These are phyloP conservation scores for Quercus tomentella DNA, from an alignment of 331 rosid genomes.

Conservation along the genomic window DNA sequence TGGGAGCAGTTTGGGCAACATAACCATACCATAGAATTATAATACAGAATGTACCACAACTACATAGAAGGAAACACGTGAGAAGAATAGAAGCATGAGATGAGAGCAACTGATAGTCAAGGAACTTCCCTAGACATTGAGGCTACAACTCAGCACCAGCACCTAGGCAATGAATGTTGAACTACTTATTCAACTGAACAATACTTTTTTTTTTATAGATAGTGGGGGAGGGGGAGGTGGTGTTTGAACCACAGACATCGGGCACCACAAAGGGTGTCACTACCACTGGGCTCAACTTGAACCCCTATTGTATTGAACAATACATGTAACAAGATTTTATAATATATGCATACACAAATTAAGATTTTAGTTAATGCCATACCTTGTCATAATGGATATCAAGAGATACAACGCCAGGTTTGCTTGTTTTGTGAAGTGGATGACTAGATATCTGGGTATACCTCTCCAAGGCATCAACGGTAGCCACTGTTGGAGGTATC, in stretches of 20 bases:
- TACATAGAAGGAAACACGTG: background rate
- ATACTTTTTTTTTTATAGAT: too few relatives aligned
- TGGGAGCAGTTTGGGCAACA: background rate
- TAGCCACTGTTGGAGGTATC: constrained; percentile 83
- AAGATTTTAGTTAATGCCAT: background rate
- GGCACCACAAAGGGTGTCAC: too few relatives aligned
- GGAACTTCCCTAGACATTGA: background rate
- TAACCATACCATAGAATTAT: background rate
- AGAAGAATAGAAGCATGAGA: background rate
- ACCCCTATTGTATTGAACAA: too few relatives aligned
- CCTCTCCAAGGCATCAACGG: constrained; percentile 71
- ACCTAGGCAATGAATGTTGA: background rate
- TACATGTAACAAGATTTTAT: background rate
- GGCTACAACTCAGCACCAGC: background rate
- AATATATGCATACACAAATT: background rate
- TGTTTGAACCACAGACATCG: too few relatives aligned
- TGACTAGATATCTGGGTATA: constrained; percentile 97
- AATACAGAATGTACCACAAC: background rate
- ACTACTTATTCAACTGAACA: background rate
- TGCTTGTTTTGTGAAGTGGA: constrained; percentile 93
- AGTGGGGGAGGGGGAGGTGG: too few relatives aligned
- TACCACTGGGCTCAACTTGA: too few relatives aligned
- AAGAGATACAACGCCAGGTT: constrained; percentile 82
- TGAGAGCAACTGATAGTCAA: background rate
- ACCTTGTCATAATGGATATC: constrained; percentile 83